Conservation (phyloP, 306 rosid genomes). For the Castanea mollissima region DNA sequence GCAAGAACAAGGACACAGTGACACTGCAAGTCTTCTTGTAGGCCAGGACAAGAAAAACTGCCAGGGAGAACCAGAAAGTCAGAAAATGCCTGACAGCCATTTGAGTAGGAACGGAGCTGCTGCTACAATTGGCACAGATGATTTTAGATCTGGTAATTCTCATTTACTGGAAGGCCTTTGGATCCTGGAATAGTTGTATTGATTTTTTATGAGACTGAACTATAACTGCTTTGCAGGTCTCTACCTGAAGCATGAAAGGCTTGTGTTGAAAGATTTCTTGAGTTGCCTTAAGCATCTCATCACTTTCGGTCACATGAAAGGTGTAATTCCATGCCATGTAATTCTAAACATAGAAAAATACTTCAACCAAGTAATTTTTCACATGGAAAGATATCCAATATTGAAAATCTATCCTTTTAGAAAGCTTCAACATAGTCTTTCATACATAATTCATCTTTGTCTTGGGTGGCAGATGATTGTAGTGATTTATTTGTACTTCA, state of each 20-base stretch:
- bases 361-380: not conserved
- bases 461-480: not conserved
- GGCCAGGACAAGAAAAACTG: constrained; percentile 48
- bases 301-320: constrained; percentile 84
- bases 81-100: constrained; percentile 63
- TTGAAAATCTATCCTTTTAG: not conserved
- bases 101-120: constrained; percentile 62
- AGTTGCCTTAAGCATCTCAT: constrained; percentile 80
- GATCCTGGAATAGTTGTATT: constrained; percentile 89
- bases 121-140: constrained; percentile 54
- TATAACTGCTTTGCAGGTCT: constrained; percentile 68
- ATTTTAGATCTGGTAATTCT: constrained; percentile 65
- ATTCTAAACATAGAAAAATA: not conserved
- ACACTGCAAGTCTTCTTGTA: constrained; percentile 57
- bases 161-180: constrained; percentile 70
- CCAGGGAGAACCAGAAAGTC: constrained; percentile 51
- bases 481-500: not conserved
- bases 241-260: constrained; percentile 80
- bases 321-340: constrained; percentile 13
- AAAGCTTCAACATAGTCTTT: not conserved
- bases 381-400: not conserved
- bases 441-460: not conserved
- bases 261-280: constrained; percentile 70
- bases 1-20: constrained; percentile 39
- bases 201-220: constrained; percentile 91